phyloP scores from a whole-genome alignment of 2,329 filamentous ascomycete genomes.

The Ophiostoma ips region DNA sequence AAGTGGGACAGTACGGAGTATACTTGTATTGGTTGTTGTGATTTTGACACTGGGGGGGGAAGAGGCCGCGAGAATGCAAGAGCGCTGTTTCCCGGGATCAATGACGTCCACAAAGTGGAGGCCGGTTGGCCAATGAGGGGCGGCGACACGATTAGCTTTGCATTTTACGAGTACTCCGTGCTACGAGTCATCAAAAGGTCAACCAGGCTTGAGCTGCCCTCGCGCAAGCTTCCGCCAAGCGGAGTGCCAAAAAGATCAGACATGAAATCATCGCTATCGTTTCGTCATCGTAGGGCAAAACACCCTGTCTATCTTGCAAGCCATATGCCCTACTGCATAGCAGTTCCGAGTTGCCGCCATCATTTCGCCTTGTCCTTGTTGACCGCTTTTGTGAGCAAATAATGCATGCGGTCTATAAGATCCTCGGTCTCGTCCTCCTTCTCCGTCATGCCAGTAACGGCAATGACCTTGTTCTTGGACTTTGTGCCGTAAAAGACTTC shows the following conservation, averaged over 20 bases:
- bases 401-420: conserved; percentile 6
- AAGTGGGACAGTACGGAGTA: neutral
- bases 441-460: conserved; percentile 20
- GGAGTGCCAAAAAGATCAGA: too few relatives aligned
- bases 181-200: too few relatives aligned
- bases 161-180: too few relatives aligned
- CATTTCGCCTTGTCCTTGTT: neutral
- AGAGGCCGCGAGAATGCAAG: neutral
- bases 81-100: neutral
- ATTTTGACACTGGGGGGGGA: neutral
- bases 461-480: conserved; percentile 49
- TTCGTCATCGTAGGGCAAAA: neutral
- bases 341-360: neutral
- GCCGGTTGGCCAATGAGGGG: conserved; percentile 4
- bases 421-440: conserved; percentile 2
- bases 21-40: neutral
- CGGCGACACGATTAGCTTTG: neutral
- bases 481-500: conserved; percentile 49
- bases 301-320: neutral
- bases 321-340: neutral
- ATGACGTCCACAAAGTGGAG: too few relatives aligned
- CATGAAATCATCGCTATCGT: neutral
- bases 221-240: too few relatives aligned
- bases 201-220: too few relatives aligned
- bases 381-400: conserved; percentile 5